These are phyloP conservation scores for Neophaeococcomyces aloes DNA, from an alignment of 2,329 filamentous ascomycete genomes.

Conservation along the genomic window DNA sequence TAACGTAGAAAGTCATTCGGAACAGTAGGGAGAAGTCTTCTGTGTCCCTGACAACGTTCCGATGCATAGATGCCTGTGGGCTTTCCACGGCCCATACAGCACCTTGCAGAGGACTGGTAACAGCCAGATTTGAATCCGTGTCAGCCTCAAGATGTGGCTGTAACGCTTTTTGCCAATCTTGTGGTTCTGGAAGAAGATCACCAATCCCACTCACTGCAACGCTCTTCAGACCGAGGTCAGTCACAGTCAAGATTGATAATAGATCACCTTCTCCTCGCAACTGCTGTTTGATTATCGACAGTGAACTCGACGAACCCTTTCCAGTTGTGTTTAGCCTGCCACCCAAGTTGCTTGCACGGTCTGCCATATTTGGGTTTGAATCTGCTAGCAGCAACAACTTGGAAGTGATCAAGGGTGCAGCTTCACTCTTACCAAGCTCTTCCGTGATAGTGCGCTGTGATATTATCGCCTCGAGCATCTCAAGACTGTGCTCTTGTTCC, in stretches of 20 bases:
- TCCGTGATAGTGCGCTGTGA: neutral
- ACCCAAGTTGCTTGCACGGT: constrained; percentile 12
- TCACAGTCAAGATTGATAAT: constrained; percentile 27
- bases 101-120: constrained; percentile 63
- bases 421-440: neutral
- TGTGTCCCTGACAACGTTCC: constrained; percentile 43
- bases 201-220: constrained; percentile 26
- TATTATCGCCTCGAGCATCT: constrained; percentile 4
- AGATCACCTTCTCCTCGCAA: constrained; percentile 14
- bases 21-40: constrained; percentile 62
- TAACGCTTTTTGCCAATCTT: constrained; percentile 57
- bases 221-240: constrained; percentile 35
- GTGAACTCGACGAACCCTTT: constrained; percentile 7
- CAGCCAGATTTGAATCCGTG: constrained; percentile 55
- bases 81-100: constrained; percentile 51
- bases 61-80: constrained; percentile 8
- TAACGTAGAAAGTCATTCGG: constrained; percentile 63
- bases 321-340: constrained; percentile 10
- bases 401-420: constrained; percentile 8
- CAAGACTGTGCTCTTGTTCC: neutral
- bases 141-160: constrained; percentile 34
- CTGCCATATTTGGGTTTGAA: constrained; percentile 10
- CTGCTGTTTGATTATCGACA: constrained; percentile 18
- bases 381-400: constrained; percentile 18
- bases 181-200: constrained; percentile 52